Evolutionary conservation across 768 basidiomycete genomes (phyloP), one percentile per base, ranked within the genome.

Genomic region (Coprinopsis cinerea): DNA sequence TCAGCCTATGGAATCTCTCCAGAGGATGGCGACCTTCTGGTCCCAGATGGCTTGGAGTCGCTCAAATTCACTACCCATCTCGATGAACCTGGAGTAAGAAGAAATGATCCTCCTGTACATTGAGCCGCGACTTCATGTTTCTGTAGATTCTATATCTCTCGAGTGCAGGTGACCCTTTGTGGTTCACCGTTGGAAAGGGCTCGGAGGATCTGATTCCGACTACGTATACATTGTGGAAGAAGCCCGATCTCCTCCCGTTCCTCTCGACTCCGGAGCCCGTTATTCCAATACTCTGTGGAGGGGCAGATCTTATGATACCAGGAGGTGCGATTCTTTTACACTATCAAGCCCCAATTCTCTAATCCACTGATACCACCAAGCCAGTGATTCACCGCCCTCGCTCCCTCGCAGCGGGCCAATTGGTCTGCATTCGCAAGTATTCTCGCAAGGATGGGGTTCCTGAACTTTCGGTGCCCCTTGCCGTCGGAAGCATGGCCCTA

Each of bases 281-380:
- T 24, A 78, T 91, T 30, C 83, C 83, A 1, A 72, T 83, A 22
- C 74, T 93, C 11, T 68, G 80, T 2, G 79, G 79, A 9, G 90
- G 91, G n/a, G 88, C 90, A 0, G 89, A 93, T 67, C 75, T 92
- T 6, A 92, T 93, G 88, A 81, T 87, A 27, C 88, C 90, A 3
- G 90, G 89, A 65, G 86, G 87, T 85, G 60, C 60, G 82, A 25
- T 36, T 20, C 27, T 14, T 1, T 20, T 14, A 18, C 11, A 11
- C 18, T 25, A 24, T 30, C 18, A n/a, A 4, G 0, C n/a, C n/a
- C n/a, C n/a, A n/a, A 40, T 40, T 20, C 7, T 10, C 11, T 41
- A 41, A n/a, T 20, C 26, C 11, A 24, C 15, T 26, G 14, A 26
- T 23, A 48, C 41, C 5, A 4, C 41, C 18, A 26, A 73, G 71